A percentile compares a stretch with the other conserved stretches of the same genome.
phyloP scores from a whole-genome alignment of 768 basidiomycete genomes.

The Asterophora parasitica region DNA sequence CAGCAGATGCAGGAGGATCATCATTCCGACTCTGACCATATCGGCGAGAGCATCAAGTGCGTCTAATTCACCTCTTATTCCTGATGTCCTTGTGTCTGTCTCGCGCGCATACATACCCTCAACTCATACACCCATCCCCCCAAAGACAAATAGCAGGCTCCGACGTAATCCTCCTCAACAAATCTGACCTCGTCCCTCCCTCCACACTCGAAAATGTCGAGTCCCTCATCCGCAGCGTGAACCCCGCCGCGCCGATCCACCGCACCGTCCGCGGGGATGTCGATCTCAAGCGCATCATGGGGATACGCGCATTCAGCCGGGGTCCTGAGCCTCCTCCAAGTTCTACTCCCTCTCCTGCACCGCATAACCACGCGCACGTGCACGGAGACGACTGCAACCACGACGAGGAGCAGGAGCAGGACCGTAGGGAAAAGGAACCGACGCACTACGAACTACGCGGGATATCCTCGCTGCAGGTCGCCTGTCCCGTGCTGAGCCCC shows the following conservation, averaged over 20 bases:
- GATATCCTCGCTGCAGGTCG: constrained; percentile 77
- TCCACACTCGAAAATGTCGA: constrained; percentile 46
- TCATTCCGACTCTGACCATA: constrained; percentile 45
- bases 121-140: background rate
- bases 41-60: constrained; percentile 79
- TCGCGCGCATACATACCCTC: too few species aligned
- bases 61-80: too few species aligned
- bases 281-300: constrained; percentile 73
- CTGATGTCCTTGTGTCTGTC: too few species aligned
- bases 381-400: constrained; percentile 24
- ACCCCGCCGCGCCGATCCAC: constrained; percentile 74
- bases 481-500: constrained; percentile 53
- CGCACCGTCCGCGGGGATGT: constrained; percentile 67
- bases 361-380: constrained; percentile 10
- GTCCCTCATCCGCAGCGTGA: constrained; percentile 62
- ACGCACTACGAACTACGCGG: constrained; percentile 71
- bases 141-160: constrained; percentile 87
- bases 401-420: constrained; percentile 25
- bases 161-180: constrained; percentile 91
- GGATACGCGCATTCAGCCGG: constrained; percentile 71
- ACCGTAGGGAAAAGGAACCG: constrained; percentile 18
- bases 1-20: constrained; percentile 86
- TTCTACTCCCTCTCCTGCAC: constrained; percentile 8
- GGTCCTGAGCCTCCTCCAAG: background rate
- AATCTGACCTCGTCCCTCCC: constrained; percentile 67